Evolutionary conservation across 108 stramenopile genomes (phyloP), one percentile per base, ranked within the genome.

Genomic region (Pinguiococcus pyrenoidosus): DNA sequence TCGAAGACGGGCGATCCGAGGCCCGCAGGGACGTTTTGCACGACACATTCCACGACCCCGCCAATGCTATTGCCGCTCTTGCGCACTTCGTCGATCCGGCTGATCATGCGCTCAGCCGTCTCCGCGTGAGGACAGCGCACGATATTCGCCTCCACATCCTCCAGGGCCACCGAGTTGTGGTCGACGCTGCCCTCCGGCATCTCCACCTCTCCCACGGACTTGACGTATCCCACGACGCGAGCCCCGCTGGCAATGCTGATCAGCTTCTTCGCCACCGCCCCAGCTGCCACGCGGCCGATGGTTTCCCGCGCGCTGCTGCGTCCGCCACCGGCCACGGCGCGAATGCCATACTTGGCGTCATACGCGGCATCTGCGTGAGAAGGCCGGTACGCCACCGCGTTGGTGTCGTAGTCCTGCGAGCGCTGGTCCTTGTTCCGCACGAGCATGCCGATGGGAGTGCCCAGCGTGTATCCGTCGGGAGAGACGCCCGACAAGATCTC

Each of bases 261-360:
- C 33, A 92, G 81, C 73, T 91, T 92, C 39, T 89, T 71, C 22
- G 93, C 93, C 56, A 95, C 73, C 5, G 96, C 96, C 35, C 89
- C 96, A 23, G 91, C 96, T 0, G 96, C 96, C 0, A 98, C 96
- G 22, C 96, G 87, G 41, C 92, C 96, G 62, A 99, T 99, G 10
- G 93, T 99, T 65, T 95, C 96, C 17, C 96, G 79, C 0, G 96
- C 96, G 25, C 79, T 80, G 38, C 74, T 76, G 2, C 96, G 77
- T 37, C 96, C 96, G 32, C 93, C 93, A 33, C 96, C 96, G 10
- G 86, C 85, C 45, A 95, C 83, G 37, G 92, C 91, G 28, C 93
- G 78, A 27, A 99, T 86, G 34, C 96, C 96, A 57, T 95, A 95
- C 64, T 95, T 95, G 58, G 87, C 87, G 72, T 95, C 91, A 62